Conservation (phyloP, 2,329 filamentous ascomycete genomes). For the Raffaelea albimanens region DNA sequence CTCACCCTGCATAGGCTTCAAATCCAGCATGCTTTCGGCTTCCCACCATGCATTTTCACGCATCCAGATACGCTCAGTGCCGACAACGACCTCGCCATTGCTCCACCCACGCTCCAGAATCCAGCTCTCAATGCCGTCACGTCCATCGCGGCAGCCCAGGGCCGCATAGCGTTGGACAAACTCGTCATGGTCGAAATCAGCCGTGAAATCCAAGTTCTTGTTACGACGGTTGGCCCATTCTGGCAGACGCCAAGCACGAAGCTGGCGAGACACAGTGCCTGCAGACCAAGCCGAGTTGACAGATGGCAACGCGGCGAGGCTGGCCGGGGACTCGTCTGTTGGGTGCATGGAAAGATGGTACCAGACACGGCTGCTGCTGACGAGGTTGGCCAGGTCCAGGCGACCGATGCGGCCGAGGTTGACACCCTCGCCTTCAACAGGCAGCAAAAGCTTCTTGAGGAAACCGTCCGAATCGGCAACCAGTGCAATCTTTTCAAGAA, state of each 20-base stretch:
- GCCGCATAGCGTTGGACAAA: slow-evolving; percentile 74
- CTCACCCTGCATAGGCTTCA: slow-evolving; percentile 46
- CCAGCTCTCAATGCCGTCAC: slow-evolving; percentile 91
- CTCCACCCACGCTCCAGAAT: slow-evolving; percentile 93
- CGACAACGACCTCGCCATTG: slow-evolving; percentile 90
- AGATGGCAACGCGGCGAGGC: slow-evolving; percentile 60
- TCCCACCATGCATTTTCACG: slow-evolving; percentile 95
- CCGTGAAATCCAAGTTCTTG: slow-evolving; percentile 86
- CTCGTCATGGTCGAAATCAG: slow-evolving; percentile 91
- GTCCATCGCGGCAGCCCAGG: slow-evolving; percentile 81
- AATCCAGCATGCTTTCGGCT: slow-evolving; percentile 88
- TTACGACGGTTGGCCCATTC: slow-evolving; percentile 96
- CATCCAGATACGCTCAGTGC: slow-evolving; percentile 90
- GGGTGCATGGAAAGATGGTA: slow-evolving; percentile 89
- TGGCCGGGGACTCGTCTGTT: slow-evolving; percentile 73
- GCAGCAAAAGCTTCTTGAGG: slow-evolving; percentile 71
- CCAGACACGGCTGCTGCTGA: slow-evolving; percentile 85
- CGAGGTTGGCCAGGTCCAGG: slow-evolving; percentile 63
- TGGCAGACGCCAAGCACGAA: slow-evolving; percentile 84
- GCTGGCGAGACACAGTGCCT: slow-evolving; percentile 80
- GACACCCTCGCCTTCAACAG: slow-evolving; percentile 68
- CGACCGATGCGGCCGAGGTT: slow-evolving; percentile 68
- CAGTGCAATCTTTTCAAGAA: slow-evolving; percentile 79
- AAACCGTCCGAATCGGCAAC: slow-evolving; percentile 77
- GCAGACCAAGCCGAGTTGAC: slow-evolving; percentile 87